Evolutionary conservation across 768 basidiomycete genomes (phyloP).

Genomic region (Trametes cinnabarina): DNA sequence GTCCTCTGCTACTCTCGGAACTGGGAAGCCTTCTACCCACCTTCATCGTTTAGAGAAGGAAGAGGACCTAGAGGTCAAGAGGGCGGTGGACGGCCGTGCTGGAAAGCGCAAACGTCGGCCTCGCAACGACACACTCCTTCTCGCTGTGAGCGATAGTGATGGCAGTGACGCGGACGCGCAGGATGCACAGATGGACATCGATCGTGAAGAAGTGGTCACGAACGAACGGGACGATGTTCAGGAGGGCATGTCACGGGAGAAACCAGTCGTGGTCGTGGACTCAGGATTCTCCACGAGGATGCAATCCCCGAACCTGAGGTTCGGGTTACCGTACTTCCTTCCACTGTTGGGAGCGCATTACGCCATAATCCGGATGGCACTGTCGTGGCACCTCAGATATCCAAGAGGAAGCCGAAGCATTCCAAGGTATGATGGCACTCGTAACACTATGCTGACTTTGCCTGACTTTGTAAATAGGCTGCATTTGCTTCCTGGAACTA

Average conservation of each 20-base stretch:
- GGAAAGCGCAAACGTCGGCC: conserved; percentile 49
- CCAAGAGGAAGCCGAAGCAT: conserved; percentile 43
- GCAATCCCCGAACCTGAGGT: conserved; percentile 11
- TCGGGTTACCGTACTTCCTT: neutral
- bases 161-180: conserved; percentile 36
- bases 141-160: conserved; percentile 10
- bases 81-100: conserved; percentile 46
- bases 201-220: neutral
- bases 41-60: conserved; percentile 54
- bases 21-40: conserved; percentile 61
- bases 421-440: conserved; percentile 38
- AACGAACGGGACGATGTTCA: conserved; percentile 8
- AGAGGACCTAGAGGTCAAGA: conserved; percentile 60
- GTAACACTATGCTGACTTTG: neutral
- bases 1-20: conserved; percentile 82
- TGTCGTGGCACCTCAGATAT: conserved; percentile 44
- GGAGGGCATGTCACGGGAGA: conserved; percentile 22
- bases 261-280: conserved; percentile 27
- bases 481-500: conserved; percentile 54
- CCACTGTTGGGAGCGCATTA: conserved; percentile 54
- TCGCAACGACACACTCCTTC: neutral
- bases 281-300: conserved; percentile 21
- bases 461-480: conserved; percentile 26
- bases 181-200: conserved; percentile 20
- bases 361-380: conserved; percentile 66